Conservation (phyloP, 2,329 filamentous ascomycete species). For the Fusarium subtropicale region DNA sequence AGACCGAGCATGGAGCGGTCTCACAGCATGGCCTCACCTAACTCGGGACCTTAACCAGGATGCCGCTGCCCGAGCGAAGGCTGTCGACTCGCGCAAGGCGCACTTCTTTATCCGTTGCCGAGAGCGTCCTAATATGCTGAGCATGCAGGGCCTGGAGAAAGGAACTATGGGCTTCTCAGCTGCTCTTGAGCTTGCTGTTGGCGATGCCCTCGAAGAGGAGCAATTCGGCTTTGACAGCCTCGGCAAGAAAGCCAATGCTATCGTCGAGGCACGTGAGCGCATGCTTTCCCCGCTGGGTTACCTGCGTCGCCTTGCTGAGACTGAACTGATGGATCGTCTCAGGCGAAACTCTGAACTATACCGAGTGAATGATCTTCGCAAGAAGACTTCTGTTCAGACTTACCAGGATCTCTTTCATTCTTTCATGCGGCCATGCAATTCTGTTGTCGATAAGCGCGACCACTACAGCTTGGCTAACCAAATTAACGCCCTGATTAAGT, state of each 20-base stretch:
- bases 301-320: conserved; percentile 68
- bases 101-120: conserved; percentile 70
- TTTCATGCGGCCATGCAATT: conserved; percentile 68
- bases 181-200: conserved; percentile 72
- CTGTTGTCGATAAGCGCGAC: conserved; percentile 67
- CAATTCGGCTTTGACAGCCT: conserved; percentile 70
- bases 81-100: conserved; percentile 60
- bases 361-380: conserved; percentile 62
- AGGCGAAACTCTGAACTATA: conserved; percentile 68
- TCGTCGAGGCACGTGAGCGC: conserved; percentile 68
- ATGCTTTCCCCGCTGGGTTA: conserved; percentile 65
- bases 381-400: conserved; percentile 65
- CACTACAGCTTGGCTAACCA: conserved; percentile 75
- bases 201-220: conserved; percentile 72
- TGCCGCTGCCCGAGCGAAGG: conserved; percentile 56
- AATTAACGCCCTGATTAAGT: conserved; percentile 74
- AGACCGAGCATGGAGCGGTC: conserved; percentile 70
- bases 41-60: conserved; percentile 63
- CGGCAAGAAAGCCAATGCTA: conserved; percentile 65
- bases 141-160: conserved; percentile 77
- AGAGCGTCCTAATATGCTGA: conserved; percentile 77
- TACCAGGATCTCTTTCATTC: conserved; percentile 72
- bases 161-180: conserved; percentile 77
- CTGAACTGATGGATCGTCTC: conserved; percentile 68
- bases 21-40: conserved; percentile 73